A percentile compares a stretch with the other conserved stretches of the same genome.
These are phyloP conservation scores for Hypomyces perniciosus DNA, from an alignment of 2,329 filamentous ascomycete genomes.

Conservation along the genomic window DNA sequence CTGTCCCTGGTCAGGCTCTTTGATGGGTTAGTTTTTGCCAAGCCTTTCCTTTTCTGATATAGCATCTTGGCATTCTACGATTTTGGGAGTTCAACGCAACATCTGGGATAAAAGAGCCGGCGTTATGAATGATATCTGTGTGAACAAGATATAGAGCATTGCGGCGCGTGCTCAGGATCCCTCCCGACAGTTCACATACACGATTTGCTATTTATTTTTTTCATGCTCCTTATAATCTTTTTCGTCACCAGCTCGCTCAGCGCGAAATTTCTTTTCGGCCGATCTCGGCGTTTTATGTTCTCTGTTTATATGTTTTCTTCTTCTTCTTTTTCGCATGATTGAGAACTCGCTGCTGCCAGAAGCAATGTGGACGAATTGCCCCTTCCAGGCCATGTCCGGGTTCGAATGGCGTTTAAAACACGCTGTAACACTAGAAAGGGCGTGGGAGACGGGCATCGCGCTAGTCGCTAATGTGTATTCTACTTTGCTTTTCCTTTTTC, in stretches of 20 bases:
- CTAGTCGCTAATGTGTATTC: constrained; percentile 26
- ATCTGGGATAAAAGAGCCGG: constrained; percentile 23
- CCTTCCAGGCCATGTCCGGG: background rate
- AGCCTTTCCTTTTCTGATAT: constrained; percentile 12
- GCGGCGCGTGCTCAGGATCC: constrained; percentile 19
- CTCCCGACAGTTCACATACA: constrained; percentile 17
- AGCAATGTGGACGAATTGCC: constrained; percentile 5
- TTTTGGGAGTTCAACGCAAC: constrained; percentile 17
- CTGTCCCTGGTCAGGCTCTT: constrained; percentile 50
- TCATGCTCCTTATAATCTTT: constrained; percentile 13
- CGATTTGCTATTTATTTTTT: constrained; percentile 14
- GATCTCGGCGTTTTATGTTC: constrained; percentile 13
- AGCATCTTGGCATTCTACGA: constrained; percentile 13
- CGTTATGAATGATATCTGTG: constrained; percentile 22
- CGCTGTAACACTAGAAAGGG: background rate
- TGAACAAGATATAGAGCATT: constrained; percentile 17
- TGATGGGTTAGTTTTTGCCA: constrained; percentile 17
- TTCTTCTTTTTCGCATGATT: background rate
- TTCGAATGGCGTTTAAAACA: background rate
- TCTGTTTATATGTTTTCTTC: constrained; percentile 13
- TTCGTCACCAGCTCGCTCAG: constrained; percentile 3
- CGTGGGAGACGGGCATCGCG: constrained; percentile 13
- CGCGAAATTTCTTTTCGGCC: background rate
- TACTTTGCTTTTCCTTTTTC: constrained; percentile 15
- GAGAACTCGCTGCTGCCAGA: background rate